phyloP scores from a whole-genome alignment of 2,329 filamentous ascomycete genomes.

The Hysterium pulicare region DNA sequence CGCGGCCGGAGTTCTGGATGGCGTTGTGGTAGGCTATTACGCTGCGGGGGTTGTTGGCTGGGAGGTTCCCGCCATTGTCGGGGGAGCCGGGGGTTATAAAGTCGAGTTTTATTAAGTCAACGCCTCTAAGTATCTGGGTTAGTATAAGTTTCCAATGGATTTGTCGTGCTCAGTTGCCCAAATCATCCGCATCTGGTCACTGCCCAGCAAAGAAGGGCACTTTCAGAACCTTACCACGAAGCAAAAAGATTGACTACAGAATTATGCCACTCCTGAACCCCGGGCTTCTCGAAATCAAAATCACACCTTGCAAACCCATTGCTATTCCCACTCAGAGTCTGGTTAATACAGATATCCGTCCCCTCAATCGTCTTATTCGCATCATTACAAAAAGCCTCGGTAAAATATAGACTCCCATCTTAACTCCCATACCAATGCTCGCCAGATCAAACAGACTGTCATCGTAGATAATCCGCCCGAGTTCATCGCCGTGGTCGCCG shows the following conservation, averaged over 20 bases:
- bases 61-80: conserved; percentile 14
- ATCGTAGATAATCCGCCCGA: conserved; percentile 22
- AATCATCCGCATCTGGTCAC: no score
- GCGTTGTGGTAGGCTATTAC: conserved; percentile 24
- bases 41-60: conserved; percentile 15
- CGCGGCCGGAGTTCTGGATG: conserved; percentile 19
- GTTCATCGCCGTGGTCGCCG: conserved; percentile 16
- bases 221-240: conserved; percentile 10
- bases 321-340: conserved; percentile 14
- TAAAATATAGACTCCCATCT: conserved; percentile 24
- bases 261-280: conserved; percentile 24
- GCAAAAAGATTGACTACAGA: conserved; percentile 23
- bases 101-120: conserved; percentile 28
- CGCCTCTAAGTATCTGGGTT: conserved; percentile 9
- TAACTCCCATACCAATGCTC: conserved; percentile 17
- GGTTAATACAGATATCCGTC: conserved; percentile 19
- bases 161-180: no score
- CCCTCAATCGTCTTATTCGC: conserved; percentile 20
- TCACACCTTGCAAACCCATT: conserved; percentile 13
- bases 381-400: conserved; percentile 21
- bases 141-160: background rate
- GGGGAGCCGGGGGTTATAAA: conserved; percentile 25
- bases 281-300: conserved; percentile 20
- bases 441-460: conserved; percentile 18
- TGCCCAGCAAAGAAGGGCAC: background rate